Conservation (phyloP, 495 filamentous ascomycete genomes). For the Umbilicaria muhlenbergii region DNA sequence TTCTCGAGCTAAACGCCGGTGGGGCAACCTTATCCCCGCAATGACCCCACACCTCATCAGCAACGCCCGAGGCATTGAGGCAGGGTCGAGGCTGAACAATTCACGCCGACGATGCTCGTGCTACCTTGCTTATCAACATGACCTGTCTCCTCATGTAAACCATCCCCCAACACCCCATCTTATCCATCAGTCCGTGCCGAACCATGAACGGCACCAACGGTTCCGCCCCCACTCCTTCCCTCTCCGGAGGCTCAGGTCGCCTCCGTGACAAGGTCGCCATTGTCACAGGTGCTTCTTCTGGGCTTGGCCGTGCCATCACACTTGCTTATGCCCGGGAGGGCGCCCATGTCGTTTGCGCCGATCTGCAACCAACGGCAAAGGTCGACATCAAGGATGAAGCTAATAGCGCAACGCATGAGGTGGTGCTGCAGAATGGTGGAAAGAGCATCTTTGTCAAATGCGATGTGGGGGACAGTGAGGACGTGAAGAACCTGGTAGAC, state of each 20-base stretch:
- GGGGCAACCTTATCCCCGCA: no score
- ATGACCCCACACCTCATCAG: no score
- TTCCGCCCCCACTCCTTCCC: no score
- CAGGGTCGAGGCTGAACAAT: no score
- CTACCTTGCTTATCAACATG: no score
- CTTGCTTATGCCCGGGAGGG: constrained; percentile 27
- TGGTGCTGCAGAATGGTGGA: constrained; percentile 23
- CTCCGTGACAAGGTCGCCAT: constrained; percentile 26
- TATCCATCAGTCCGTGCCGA: no score
- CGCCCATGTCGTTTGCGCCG: constrained; percentile 31
- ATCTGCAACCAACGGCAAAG: constrained; percentile 22
- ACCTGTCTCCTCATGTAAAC: no score
- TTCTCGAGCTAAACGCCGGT: no score
- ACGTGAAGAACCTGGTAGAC: constrained; percentile 25
- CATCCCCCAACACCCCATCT: no score
- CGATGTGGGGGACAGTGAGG: constrained; percentile 24
- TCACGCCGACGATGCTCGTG: no score
- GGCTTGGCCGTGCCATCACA: constrained; percentile 25
- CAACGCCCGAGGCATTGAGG: no score
- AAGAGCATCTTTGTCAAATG: constrained; percentile 28
- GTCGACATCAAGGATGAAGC: constrained; percentile 15
- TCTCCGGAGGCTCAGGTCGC: constrained; percentile 4
- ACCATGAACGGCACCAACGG: no score
- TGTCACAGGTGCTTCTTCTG: constrained; percentile 33
- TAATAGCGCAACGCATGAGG: constrained; percentile 24